These are phyloP conservation scores for Acorus gramineus DNA, from an alignment of 106 monocot species.

Conservation along the genomic window DNA sequence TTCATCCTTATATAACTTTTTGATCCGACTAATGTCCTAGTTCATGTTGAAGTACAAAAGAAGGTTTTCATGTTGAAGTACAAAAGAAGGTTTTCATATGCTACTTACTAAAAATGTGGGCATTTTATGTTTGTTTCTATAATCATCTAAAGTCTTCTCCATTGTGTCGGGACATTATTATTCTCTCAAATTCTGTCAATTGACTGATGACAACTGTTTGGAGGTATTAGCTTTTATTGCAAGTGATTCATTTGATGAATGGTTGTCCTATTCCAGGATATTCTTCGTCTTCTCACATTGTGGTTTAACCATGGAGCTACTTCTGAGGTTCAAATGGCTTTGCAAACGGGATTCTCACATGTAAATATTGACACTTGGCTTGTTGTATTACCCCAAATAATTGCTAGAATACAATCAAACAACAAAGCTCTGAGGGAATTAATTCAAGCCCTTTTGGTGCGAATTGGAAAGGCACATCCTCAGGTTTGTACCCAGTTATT, in stretches of 20 bases:
- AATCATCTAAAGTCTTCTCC: too few species aligned
- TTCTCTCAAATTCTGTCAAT: too few species aligned
- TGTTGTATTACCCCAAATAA: slow-evolving; percentile 96
- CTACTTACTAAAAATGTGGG: too few species aligned
- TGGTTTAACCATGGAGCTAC: slow-evolving; percentile 99
- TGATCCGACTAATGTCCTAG: too few species aligned
- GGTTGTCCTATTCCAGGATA: slow-evolving; percentile 44
- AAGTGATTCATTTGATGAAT: not conserved
- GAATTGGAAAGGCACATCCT: slow-evolving; percentile 89
- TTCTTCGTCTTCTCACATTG: slow-evolving; percentile 91
- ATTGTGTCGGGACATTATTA: too few species aligned
- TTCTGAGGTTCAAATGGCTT: slow-evolving; percentile 82
- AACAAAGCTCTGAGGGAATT: slow-evolving; percentile 84
- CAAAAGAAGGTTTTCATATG: too few species aligned
- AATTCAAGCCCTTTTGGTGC: slow-evolving; percentile 85
- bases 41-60: too few species aligned
- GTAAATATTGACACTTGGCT: slow-evolving; percentile 99
- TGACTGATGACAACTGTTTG: not conserved
- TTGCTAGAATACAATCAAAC: slow-evolving; percentile 98
- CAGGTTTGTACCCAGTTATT: slow-evolving; percentile 37
- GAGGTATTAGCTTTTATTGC: not conserved
- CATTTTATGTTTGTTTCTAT: too few species aligned
- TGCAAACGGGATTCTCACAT: slow-evolving; percentile 86
- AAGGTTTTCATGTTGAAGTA: too few species aligned
- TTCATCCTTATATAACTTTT: too few species aligned